Conservation (phyloP, 1,284 basidiomycete species). For the Tilletiopsis washingtonensis region DNA sequence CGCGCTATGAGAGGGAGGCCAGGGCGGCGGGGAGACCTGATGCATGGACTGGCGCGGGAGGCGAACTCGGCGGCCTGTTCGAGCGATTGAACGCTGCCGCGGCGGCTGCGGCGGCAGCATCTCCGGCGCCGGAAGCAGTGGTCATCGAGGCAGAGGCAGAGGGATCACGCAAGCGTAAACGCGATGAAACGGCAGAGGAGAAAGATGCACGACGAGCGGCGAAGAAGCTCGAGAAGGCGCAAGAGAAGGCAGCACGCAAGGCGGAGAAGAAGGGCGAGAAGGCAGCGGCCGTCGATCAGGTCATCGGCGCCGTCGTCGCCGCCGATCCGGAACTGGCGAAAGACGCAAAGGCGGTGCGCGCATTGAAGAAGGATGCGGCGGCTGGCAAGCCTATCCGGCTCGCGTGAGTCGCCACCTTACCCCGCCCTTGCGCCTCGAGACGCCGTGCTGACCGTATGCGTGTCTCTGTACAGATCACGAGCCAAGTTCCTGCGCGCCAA, state of each 20-base stretch:
- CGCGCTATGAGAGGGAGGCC: constrained; percentile 39
- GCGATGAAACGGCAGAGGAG: constrained; percentile 5
- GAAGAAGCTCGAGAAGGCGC: constrained; percentile 16
- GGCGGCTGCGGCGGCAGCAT: constrained; percentile 11
- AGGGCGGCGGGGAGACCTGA: constrained; percentile 22
- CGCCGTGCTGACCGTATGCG: too few species aligned
- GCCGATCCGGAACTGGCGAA: too few species aligned
- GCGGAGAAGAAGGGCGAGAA: constrained; percentile 14
- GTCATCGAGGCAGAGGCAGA: constrained; percentile 2
- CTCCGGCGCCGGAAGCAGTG: constrained; percentile 5
- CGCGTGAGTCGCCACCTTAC: too few species aligned
- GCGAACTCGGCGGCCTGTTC: constrained; percentile 41
- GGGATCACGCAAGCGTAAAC: too few species aligned
- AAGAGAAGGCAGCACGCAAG: constrained; percentile 9
- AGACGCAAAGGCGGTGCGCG: too few species aligned
- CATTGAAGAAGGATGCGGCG: too few species aligned
- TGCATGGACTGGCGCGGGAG: constrained; percentile 41
- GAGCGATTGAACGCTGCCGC: constrained; percentile 35
- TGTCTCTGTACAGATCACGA: constrained; percentile 13
- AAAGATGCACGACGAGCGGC: constrained; percentile 13
- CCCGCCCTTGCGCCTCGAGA: too few species aligned
- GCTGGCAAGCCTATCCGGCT: too few species aligned
- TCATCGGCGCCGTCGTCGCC: too few species aligned
- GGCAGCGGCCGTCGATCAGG: too few species aligned
- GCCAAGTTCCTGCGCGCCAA: constrained; percentile 44